phyloP scores from a whole-genome alignment of 805 yeast genomes.

The Metschnikowia peoriensis region DNA sequence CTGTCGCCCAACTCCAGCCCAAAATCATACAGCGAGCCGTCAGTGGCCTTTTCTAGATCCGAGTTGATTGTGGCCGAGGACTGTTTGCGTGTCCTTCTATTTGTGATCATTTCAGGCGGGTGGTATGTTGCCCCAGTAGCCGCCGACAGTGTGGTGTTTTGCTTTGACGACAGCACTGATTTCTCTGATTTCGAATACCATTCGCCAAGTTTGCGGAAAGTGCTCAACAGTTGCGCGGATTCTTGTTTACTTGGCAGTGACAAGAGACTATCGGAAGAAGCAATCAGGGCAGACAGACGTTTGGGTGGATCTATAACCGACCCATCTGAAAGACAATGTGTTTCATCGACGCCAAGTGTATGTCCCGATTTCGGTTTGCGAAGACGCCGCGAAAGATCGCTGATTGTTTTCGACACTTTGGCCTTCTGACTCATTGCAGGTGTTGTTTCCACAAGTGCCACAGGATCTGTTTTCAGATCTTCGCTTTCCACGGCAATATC shows the following conservation, averaged over 20 bases:
- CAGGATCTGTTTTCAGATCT: neutral
- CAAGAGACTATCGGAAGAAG: neutral
- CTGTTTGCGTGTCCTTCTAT: conserved; percentile 41
- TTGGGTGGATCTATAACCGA: conserved; percentile 18
- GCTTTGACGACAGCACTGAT: conserved; percentile 1
- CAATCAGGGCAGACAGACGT: conserved; percentile 2
- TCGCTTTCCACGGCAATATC: conserved; percentile 2
- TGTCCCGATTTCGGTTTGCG: conserved; percentile 21
- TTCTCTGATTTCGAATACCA: conserved; percentile 60
- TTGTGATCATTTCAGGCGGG: conserved; percentile 70
- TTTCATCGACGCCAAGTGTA: conserved; percentile 24
- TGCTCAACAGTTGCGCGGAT: neutral
- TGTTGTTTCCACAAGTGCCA: conserved; percentile 1
- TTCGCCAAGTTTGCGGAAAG: conserved; percentile 50
- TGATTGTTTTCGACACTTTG: conserved; percentile 13
- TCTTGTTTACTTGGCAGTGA: conserved; percentile 1
- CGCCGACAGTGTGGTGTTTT: neutral
- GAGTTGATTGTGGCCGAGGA: conserved; percentile 16
- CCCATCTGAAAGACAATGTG: conserved; percentile 28
- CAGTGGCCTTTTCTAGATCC: conserved; percentile 11
- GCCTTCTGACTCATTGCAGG: conserved; percentile 5
- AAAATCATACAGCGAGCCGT: conserved; percentile 15
- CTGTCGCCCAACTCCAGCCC: conserved; percentile 12
- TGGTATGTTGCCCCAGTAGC: conserved; percentile 22
- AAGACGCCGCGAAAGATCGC: conserved; percentile 17